A percentile compares a stretch with the other conserved stretches of the same genome.
Conservation (phyloP, 306 rosid genomes). For the Lupinus albus region DNA sequence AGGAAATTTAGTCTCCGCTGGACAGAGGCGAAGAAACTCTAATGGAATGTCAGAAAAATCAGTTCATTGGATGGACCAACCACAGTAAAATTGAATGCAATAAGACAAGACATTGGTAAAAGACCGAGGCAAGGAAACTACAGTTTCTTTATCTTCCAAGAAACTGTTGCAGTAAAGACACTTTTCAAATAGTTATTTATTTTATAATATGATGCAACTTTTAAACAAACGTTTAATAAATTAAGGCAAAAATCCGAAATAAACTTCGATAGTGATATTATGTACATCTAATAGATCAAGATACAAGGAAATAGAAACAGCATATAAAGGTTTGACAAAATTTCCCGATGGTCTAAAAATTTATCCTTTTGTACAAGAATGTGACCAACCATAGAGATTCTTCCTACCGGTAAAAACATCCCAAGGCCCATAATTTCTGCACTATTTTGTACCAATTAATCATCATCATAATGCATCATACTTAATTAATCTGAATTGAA, state of each 20-base stretch:
- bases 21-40: constrained; percentile 25
- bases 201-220: background rate
- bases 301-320: background rate
- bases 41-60: constrained; percentile 44
- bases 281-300: constrained; percentile 14
- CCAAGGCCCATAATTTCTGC: constrained; percentile 23
- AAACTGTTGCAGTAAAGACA: background rate
- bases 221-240: background rate
- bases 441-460: background rate
- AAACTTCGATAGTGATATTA: background rate
- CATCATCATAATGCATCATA: too few relatives aligned
- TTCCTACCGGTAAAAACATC: constrained; percentile 39
- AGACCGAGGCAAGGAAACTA: background rate
- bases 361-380: constrained; percentile 56
- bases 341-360: constrained; percentile 11
- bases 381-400: constrained; percentile 33
- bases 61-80: constrained; percentile 31
- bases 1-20: background rate
- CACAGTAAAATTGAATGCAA: constrained; percentile 33
- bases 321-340: constrained; percentile 19
- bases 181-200: background rate
- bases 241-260: background rate
- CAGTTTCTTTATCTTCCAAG: background rate
- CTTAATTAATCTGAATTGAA: background rate
- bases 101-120: constrained; percentile 26